These are phyloP conservation scores for Triticum monococcum DNA, from an alignment of 176 grass and related monocot genomes.

Conservation along the genomic window DNA sequence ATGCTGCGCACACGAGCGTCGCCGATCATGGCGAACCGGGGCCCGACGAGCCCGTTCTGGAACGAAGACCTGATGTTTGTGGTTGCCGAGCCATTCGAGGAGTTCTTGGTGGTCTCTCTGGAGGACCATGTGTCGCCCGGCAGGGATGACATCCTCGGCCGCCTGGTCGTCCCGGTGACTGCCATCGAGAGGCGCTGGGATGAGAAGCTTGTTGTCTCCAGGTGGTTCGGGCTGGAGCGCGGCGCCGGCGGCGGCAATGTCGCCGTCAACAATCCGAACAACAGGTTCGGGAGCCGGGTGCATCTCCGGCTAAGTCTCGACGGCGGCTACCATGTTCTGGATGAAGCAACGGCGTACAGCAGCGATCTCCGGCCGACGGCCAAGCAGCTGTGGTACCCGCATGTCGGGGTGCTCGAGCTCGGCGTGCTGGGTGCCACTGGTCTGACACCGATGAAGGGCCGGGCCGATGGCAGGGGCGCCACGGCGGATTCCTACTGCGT, in stretches of 20 bases:
- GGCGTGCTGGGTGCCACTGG: constrained; percentile 76
- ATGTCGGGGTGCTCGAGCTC: constrained; percentile 77
- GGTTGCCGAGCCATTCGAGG: constrained; percentile 87
- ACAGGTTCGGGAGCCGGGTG: constrained; percentile 66
- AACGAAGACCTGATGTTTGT: constrained; percentile 92
- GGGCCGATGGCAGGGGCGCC: constrained; percentile 46
- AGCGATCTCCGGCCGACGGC: constrained; percentile 74
- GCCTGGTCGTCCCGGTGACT: constrained; percentile 60
- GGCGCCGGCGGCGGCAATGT: constrained; percentile 24
- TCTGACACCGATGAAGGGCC: constrained; percentile 64
- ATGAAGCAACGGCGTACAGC: constrained; percentile 76
- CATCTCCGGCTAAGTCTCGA: constrained; percentile 82
- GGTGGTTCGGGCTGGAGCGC: constrained; percentile 70
- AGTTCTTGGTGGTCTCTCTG: constrained; percentile 62
- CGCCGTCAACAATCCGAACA: not conserved
- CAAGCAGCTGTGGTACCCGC: constrained; percentile 74
- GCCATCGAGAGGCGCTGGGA: constrained; percentile 71
- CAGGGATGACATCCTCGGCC: constrained; percentile 69
- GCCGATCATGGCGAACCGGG: constrained; percentile 35
- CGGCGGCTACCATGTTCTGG: constrained; percentile 86
- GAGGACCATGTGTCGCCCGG: constrained; percentile 64
- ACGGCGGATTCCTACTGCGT: constrained; percentile 65
- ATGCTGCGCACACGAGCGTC: constrained; percentile 61
- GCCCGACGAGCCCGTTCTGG: constrained; percentile 70
- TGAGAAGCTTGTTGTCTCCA: constrained; percentile 70